Evolutionary conservation across 1,284 basidiomycete genomes (phyloP).

Genomic region (Apiotrichum mycotoxinovorans): DNA sequence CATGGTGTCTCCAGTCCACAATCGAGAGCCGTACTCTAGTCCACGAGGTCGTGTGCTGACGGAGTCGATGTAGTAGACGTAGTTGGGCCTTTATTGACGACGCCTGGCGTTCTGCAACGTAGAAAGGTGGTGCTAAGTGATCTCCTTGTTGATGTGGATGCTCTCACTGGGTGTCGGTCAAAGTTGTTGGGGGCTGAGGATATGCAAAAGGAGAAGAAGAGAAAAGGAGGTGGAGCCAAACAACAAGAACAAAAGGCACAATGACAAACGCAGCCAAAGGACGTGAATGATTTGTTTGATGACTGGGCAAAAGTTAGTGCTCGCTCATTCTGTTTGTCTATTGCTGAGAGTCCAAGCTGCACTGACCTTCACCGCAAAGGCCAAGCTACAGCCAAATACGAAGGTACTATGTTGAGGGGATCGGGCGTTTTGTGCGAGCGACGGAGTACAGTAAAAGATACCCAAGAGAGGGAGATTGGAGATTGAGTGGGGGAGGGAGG

Average conservation of each 20-base stretch:
- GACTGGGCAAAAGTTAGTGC: background rate
- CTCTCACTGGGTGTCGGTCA: background rate
- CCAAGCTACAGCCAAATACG: background rate
- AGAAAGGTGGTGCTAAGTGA: too few relatives aligned
- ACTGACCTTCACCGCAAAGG: background rate
- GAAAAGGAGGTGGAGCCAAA: background rate
- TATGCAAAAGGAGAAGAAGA: background rate
- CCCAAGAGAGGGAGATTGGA: too few relatives aligned
- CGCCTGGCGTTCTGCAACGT: too few relatives aligned
- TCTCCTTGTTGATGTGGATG: background rate
- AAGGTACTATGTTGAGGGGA: too few relatives aligned
- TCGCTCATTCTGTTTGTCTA: background rate
- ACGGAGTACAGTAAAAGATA: too few relatives aligned
- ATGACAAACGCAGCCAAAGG: background rate
- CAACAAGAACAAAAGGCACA: background rate
- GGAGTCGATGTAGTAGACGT: background rate
- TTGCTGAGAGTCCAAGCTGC: background rate
- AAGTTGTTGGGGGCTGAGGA: too few relatives aligned
- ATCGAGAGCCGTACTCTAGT: background rate
- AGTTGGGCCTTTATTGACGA: too few relatives aligned
- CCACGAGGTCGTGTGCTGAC: background rate
- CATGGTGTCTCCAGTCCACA: conserved; percentile 1
- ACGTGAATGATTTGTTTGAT: conserved; percentile 6
- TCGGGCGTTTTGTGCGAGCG: too few relatives aligned
- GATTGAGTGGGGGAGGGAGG: too few relatives aligned